Conservation (phyloP, 2,329 filamentous ascomycete genomes). For the Fusarium anguioides region DNA sequence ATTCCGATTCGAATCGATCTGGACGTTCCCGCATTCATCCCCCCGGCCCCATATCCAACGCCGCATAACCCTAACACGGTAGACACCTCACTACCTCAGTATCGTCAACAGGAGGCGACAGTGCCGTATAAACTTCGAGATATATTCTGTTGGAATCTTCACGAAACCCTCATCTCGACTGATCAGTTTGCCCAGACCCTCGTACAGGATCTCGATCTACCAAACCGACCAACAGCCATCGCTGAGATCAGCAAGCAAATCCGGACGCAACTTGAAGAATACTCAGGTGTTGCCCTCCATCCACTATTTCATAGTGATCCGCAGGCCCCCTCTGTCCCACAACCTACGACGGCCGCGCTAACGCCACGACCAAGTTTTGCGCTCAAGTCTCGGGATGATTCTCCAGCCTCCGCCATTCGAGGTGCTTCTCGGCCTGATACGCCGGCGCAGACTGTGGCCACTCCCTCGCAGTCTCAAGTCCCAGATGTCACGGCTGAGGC, state of each 20-base stretch:
- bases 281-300: slow-evolving; percentile 92
- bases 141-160: slow-evolving; percentile 97
- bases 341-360: slow-evolving; percentile 29
- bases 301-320: slow-evolving; percentile 81
- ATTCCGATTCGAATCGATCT: slow-evolving; percentile 97
- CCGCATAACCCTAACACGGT: slow-evolving; percentile 68
- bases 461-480: slow-evolving; percentile 58
- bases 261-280: slow-evolving; percentile 93
- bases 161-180: slow-evolving; percentile 92
- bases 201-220: slow-evolving; percentile 93
- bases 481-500: slow-evolving; percentile 76
- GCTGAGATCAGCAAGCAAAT: slow-evolving; percentile 93
- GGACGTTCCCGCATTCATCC: slow-evolving; percentile 83
- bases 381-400: slow-evolving; percentile 54
- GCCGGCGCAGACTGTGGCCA: slow-evolving; percentile 63
- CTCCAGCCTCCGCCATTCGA: slow-evolving; percentile 51
- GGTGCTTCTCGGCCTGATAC: slow-evolving; percentile 65
- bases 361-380: slow-evolving; percentile 47
- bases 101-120: slow-evolving; percentile 81
- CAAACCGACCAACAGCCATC: slow-evolving; percentile 75
- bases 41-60: slow-evolving; percentile 71
- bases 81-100: slow-evolving; percentile 80
- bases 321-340: slow-evolving; percentile 44
- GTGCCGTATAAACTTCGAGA: slow-evolving; percentile 91
- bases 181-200: slow-evolving; percentile 94